Conservation (phyloP, 2,329 filamentous ascomycete species). For the Clonostachys rosea region DNA sequence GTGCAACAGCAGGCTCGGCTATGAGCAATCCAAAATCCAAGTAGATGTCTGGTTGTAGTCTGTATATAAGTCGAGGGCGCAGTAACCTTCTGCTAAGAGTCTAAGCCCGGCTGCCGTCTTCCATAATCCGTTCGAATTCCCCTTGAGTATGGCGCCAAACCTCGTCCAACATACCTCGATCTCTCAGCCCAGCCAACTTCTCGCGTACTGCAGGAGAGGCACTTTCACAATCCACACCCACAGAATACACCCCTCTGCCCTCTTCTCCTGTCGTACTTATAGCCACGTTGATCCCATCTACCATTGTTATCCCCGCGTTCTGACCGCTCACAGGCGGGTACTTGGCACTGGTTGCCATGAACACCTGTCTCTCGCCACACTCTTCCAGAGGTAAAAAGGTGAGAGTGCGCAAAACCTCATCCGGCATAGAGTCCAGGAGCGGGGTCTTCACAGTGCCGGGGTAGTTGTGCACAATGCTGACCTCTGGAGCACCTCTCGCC, state of each 20-base stretch:
- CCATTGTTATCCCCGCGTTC: not conserved
- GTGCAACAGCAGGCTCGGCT: too few relatives aligned
- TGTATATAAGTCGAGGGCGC: too few relatives aligned
- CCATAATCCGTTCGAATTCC: slow-evolving; percentile 11
- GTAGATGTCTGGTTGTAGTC: too few relatives aligned
- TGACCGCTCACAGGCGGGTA: slow-evolving; percentile 6
- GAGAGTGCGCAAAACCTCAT: slow-evolving; percentile 6
- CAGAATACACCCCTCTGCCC: slow-evolving; percentile 15
- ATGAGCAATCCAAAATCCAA: too few relatives aligned
- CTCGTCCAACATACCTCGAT: slow-evolving; percentile 10
- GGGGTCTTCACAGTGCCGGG: slow-evolving; percentile 18
- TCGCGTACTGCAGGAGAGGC: slow-evolving; percentile 5
- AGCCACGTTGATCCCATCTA: slow-evolving; percentile 1
- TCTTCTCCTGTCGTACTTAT: slow-evolving; percentile 9
- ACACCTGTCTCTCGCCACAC: slow-evolving; percentile 15
- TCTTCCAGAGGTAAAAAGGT: slow-evolving; percentile 11
- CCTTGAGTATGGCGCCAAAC: slow-evolving; percentile 12
- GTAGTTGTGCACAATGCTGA: slow-evolving; percentile 20
- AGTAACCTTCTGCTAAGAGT: too few relatives aligned
- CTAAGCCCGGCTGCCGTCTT: too few relatives aligned
- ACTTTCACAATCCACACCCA: slow-evolving; percentile 13
- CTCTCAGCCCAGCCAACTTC: slow-evolving; percentile 6
- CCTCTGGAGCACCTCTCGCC: slow-evolving; percentile 9
- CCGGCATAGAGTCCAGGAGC: slow-evolving; percentile 11
- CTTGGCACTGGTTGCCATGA: slow-evolving; percentile 9